A percentile compares a stretch with the other conserved stretches of the same genome.
Conservation (phyloP, 768 basidiomycete species). For the Russula sp. region DNA sequence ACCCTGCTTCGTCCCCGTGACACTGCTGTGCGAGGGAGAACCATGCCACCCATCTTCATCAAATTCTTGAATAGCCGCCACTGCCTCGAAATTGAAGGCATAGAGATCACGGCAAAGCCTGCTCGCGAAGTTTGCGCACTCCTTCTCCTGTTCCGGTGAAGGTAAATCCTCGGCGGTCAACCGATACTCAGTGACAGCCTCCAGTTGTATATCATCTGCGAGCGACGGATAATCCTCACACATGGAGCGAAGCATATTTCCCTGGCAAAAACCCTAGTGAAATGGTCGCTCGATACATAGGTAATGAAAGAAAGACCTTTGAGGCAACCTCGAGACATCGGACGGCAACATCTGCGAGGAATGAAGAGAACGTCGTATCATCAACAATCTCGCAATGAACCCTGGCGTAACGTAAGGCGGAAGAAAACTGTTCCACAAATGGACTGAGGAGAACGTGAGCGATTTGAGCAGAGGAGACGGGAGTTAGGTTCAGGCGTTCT, state of each 20-base stretch:
- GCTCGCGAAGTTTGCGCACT: slow-evolving; percentile 39
- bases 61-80: not conserved
- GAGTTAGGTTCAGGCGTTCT: slow-evolving; percentile 46
- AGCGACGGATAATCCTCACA: slow-evolving; percentile 41
- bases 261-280: slow-evolving; percentile 34
- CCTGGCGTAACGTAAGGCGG: slow-evolving; percentile 41
- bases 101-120: slow-evolving; percentile 44
- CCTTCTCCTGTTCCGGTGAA: slow-evolving; percentile 41
- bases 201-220: slow-evolving; percentile 35
- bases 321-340: slow-evolving; percentile 56
- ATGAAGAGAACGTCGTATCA: slow-evolving; percentile 33
- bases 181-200: slow-evolving; percentile 45
- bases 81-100: not conserved
- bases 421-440: slow-evolving; percentile 53
- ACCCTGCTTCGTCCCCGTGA: not conserved
- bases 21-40: slow-evolving; percentile 4
- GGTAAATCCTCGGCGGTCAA: slow-evolving; percentile 51
- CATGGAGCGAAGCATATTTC: slow-evolving; percentile 57
- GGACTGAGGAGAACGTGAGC: slow-evolving; percentile 58
- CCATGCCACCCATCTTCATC: slow-evolving; percentile 1
- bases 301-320: slow-evolving; percentile 27
- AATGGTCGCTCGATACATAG: not conserved
- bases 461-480: slow-evolving; percentile 51
- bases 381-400: slow-evolving; percentile 36
- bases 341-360: slow-evolving; percentile 53